Evolutionary conservation across 2,329 filamentous ascomycete species (phyloP), one percentile per base, ranked within the genome.

Genomic region (Penicillium carneum): DNA sequence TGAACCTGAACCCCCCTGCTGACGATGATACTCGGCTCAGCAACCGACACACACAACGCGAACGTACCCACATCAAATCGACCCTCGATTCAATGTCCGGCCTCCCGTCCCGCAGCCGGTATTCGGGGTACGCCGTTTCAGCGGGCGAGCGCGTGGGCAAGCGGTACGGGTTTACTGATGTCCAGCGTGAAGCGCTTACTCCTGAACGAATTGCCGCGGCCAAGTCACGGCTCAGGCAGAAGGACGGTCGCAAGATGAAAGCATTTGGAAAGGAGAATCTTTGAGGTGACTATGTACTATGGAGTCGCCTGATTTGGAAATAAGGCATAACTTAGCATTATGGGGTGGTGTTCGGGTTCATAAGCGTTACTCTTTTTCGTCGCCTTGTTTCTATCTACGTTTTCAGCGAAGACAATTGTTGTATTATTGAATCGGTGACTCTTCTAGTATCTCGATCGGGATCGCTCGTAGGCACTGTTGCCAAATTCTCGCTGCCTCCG

Each of bases 131-230:
- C 18, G 70, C 66, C 4, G 65, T 69, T n/a, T 54, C 62, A 14
- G 61, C 63, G 10, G 66, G 66, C 14, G 69, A 72, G 20, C 70
- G 71, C 31, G 45, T 62, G 5, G 62, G 57, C 8, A 69, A 69
- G 60, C 59, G 66, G 42, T 64, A 69, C 18, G 71, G 65, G 2
- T 52, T 73, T 3, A 53, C 64, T 18, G 65, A 68, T 57, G 16
- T 69, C 9, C 67, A 67, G 26, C 65, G 69, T 11, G 72, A 74
- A 26, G 56, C 62, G 4, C 61, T 77, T 11, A 65, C 74, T 5
- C 59, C 74, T 2, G 77, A 79, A 33, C 71, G 77, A 23, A 53
- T 71, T 54, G 67, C 75, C 3, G 74, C 74, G 10, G 76, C 77
- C 4, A 70, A 74, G 57, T 74, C 72, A n/a, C 70, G 77, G 39